Conservation (phyloP, 139 green algal genomes). For the Spirogloea muscicola region DNA sequence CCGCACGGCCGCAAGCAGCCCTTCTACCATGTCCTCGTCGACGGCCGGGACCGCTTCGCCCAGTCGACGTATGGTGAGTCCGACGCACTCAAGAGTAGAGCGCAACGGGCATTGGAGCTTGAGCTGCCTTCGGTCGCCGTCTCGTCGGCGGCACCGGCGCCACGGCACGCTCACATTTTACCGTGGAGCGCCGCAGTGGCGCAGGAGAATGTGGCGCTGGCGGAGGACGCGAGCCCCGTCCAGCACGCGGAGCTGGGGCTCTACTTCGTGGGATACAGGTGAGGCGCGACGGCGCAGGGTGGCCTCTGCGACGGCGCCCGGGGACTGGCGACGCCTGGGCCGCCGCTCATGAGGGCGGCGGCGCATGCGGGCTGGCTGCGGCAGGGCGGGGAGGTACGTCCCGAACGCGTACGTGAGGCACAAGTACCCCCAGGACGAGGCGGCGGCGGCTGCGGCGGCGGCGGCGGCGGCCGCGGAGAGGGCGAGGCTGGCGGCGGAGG, state of each 20-base stretch:
- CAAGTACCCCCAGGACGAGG: constrained; percentile 7
- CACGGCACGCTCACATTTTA: not conserved
- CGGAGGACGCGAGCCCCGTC: not conserved
- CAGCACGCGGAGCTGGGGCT: constrained; percentile 8
- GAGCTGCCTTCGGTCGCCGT: not conserved
- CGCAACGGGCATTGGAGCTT: not conserved
- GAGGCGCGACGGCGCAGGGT: not conserved
- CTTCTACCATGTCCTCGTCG: constrained; percentile 22
- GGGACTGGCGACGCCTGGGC: not conserved
- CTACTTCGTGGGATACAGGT: constrained; percentile 22
- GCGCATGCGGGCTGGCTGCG: not conserved
- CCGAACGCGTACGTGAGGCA: constrained; percentile 20
- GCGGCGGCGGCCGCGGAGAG: too few relatives aligned
- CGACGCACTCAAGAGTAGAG: not conserved
- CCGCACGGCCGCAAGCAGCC: not conserved
- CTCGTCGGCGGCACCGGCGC: not conserved
- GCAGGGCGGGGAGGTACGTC: constrained; percentile 11
- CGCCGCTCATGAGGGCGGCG: not conserved
- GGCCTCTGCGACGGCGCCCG: not conserved
- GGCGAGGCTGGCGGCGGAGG: not conserved
- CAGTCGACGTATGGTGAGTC: constrained; percentile 22
- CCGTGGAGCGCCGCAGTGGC: not conserved
- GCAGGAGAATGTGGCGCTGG: constrained; percentile 20
- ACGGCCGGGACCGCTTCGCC: not conserved
- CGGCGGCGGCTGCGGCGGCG: not conserved